Evolutionary conservation across 2,329 filamentous ascomycete species (phyloP), one percentile per base, ranked within the genome.

Genomic region (Chaetomium olivaceum): DNA sequence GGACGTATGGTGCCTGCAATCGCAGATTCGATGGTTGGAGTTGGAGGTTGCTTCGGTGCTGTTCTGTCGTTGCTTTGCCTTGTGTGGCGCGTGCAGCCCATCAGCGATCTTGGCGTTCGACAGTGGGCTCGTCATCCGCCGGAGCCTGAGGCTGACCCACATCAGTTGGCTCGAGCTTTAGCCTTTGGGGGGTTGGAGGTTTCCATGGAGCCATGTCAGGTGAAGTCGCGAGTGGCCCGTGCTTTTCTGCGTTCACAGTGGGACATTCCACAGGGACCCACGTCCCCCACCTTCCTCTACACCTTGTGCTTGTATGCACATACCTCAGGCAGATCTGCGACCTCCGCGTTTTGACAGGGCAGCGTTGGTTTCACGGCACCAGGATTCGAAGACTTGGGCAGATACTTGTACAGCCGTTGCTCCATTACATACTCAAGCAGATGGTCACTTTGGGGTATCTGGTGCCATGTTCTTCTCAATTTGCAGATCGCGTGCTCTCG

Each of bases 111-210:
- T 61, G 64, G 69, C 65, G 63, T 36, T 66, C 63, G 63, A 63
- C 21, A 21, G 52, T 58, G 56, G 59, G 63, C 67, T 71, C 71
- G 71, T 72, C 71, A 71, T 69, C 70, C 50, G 54, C 67, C 65
- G 71, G 58, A 69, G 71, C 71, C 70, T 72, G 63, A 63, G 67
- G 55, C 59, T 62, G 60, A 39, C 57, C 61, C 62, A 63, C 61
- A 31, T 23, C 21, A 58, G 11, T 50, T 33, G 39, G 50, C 33
- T 39, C 14, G 21, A 19, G 36, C 57, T 60, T 39, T 39, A 43
- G n/a, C n/a, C n/a, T n/a, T n/a, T n/a, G 52, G 21, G 14, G 23
- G 25, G n/a, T 36, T 59, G 54, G 31, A 31, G 31, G 31, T 8
- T 31, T 56, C 51, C n/a, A n/a, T n/a, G n/a, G n/a, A n/a, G n/a